phyloP scores from a whole-genome alignment of 208 protist species.

The Wallacemonas collosoma region DNA sequence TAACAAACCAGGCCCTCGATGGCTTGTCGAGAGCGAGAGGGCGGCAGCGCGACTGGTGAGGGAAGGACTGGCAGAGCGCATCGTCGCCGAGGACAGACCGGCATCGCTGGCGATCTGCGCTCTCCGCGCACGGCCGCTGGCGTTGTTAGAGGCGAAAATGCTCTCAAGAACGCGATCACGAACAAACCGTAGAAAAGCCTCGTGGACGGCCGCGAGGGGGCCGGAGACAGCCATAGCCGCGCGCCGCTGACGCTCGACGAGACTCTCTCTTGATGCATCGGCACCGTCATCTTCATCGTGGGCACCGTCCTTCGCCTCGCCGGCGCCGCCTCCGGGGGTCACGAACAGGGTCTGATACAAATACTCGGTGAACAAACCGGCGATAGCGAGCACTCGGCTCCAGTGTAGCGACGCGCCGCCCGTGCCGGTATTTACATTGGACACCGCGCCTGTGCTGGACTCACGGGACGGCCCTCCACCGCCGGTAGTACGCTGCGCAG shows the following conservation, averaged over 20 bases:
- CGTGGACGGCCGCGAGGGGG: conserved; percentile 10
- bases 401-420: background rate
- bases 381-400: conserved; percentile 8
- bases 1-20: background rate
- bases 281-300: background rate
- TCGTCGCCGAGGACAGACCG: conserved; percentile 4
- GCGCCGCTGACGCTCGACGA: conserved; percentile 10
- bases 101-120: background rate
- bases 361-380: conserved; percentile 5
- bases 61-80: background rate
- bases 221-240: background rate
- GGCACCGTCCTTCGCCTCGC: background rate
- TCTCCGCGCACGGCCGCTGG: background rate
- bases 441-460: too few species aligned
- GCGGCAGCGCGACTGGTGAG: conserved; percentile 1
- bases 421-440: too few species aligned
- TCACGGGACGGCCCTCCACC: too few species aligned
- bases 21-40: conserved; percentile 6
- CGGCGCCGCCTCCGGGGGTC: background rate
- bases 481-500: too few species aligned
- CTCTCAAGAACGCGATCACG: conserved; percentile 16
- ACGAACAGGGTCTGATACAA: conserved; percentile 1
- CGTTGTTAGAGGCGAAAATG: background rate
- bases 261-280: background rate
- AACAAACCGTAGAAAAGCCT: conserved; percentile 12